Evolutionary conservation across 768 basidiomycete genomes (phyloP), one percentile per base, ranked within the genome.

Genomic region (Lactifluus echinatus): DNA sequence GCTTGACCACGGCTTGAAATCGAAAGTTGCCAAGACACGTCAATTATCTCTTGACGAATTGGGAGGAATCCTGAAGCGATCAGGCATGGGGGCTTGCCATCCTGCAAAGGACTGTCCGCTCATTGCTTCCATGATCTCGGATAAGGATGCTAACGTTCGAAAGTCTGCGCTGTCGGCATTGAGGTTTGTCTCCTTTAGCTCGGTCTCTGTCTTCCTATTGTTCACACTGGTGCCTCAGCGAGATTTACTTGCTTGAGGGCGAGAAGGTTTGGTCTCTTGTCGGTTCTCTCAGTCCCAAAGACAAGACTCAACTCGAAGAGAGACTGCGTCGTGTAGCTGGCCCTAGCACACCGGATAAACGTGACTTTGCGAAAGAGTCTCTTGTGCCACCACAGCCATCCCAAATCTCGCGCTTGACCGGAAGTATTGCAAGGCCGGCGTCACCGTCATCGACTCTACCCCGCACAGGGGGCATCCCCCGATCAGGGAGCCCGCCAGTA

Each of bases 231-330:
- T 15, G 29, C 62, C 14, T 37, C 66, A 93, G 93, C 55, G 89
- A 93, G 68, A 86, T 79, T 3, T 95, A 93, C 67, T 75, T 79
- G 8, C 77, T 91, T 14, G 80, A 89, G 19, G 93, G 93, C 19
- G 93, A 95, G 65, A 87, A 83, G 64, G 81, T 93, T 12, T 94
- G 89, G 89, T 73, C 79, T 11, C 70, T 86, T 10, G 87, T 93
- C 43, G 90, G 90, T 1, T 64, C 76, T 8, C 73, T 96, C 28
- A 79, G 85, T 44, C 74, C 87, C 4, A 95, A 95, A 69, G 93
- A 94, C 66, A 93, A 89, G 66, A 92, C 91, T 8, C 90, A 93
- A 65, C 79, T 96, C 29, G 93, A 95, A 69, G 93, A 94, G 66
- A 81, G 91, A 8, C 72, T 96, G 28, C 85, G 89, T 45, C 85